Percentiles rank a stretch among this genome's conserved stretches.
phyloP scores from a whole-genome alignment of 805 yeast genomes.

The Isabelozyma gotoi region DNA sequence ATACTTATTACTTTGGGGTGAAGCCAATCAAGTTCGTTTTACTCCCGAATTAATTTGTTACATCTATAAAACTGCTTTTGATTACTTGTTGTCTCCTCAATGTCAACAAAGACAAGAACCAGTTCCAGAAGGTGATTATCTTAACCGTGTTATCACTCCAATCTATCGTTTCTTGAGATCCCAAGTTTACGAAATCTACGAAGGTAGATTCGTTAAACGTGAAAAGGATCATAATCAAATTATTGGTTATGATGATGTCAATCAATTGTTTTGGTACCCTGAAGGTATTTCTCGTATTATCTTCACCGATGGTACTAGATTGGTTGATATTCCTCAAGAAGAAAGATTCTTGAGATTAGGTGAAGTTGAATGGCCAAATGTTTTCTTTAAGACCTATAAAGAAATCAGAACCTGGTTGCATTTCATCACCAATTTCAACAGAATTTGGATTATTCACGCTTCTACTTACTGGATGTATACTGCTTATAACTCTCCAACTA shows the following conservation, averaged over 20 bases:
- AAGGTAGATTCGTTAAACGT: constrained; percentile 81
- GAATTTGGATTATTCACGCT: constrained; percentile 96
- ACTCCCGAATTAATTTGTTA: constrained; percentile 88
- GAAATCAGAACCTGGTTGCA: constrained; percentile 99
- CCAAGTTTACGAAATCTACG: constrained; percentile 78
- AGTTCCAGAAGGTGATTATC: constrained; percentile 85
- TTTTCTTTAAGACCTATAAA: constrained; percentile 91
- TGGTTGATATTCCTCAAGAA: constrained; percentile 84
- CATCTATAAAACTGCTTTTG: constrained; percentile 92
- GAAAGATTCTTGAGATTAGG: constrained; percentile 90
- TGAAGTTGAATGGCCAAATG: constrained; percentile 88
- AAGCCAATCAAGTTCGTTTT: constrained; percentile 92
- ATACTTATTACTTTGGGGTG: constrained; percentile 83
- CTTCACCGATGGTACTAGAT: constrained; percentile 87
- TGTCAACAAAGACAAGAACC: constrained; percentile 87
- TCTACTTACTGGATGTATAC: constrained; percentile 92
- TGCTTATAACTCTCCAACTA: constrained; percentile 87
- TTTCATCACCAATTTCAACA: constrained; percentile 89
- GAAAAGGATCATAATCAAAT: constrained; percentile 80
- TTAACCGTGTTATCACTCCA: constrained; percentile 92
- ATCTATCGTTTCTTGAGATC: constrained; percentile 75
- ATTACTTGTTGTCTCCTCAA: constrained; percentile 83
- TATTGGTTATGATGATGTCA: constrained; percentile 96
- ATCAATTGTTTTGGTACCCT: constrained; percentile 99
- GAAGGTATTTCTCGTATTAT: constrained; percentile 95